Evolutionary conservation across 108 stramenopile species (phyloP), one percentile per base, ranked within the genome.

Genomic region (Epithemia pelagica): DNA sequence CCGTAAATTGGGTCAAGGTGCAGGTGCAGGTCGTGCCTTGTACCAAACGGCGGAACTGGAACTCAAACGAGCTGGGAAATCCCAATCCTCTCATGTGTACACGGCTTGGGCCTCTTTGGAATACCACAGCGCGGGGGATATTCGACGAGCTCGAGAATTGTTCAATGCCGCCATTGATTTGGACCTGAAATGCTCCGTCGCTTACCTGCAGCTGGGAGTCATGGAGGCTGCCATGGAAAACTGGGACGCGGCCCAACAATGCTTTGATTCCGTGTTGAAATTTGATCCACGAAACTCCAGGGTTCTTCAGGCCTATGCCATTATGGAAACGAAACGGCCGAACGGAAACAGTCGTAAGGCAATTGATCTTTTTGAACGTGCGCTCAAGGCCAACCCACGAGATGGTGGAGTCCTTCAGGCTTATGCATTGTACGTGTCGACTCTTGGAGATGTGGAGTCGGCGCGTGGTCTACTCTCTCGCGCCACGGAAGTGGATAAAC

Each of bases 61-160:
- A 78, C 58, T 91, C 55, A 60, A 72, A 55, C 60, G 76, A 21
- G 83, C 85, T 32, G 86, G 82, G 10, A 53, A 74, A 29, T 78
- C 74, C 55, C 87, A 82, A 31, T 85, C 82, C 22, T 69, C 93
- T 0, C 81, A 79, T 59, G 80, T 94, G 0, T 94, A 90, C 70
- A 91, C 93, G 2, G 93, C 93, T 20, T 95, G 93, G 93, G 93
- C 86, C 0, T 75, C 84, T 32, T 70, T 90, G 77, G 93, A 95
- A 64, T 88, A 81, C 59, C 81, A 89, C 60, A 85, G 88, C 64
- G 88, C 78, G 3, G 78, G 77, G 5, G 76, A 78, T 31, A 61
- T 83, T 1, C 75, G 71, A 46, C 54, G 68, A 58, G 87, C 93
- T 32, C 52, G 88, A 30, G 74, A 88, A 59, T 60, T 91, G 15